Evolutionary conservation across 371 early-diverging fungal genomes (phyloP).

Genomic region (Mortierella sp.): DNA sequence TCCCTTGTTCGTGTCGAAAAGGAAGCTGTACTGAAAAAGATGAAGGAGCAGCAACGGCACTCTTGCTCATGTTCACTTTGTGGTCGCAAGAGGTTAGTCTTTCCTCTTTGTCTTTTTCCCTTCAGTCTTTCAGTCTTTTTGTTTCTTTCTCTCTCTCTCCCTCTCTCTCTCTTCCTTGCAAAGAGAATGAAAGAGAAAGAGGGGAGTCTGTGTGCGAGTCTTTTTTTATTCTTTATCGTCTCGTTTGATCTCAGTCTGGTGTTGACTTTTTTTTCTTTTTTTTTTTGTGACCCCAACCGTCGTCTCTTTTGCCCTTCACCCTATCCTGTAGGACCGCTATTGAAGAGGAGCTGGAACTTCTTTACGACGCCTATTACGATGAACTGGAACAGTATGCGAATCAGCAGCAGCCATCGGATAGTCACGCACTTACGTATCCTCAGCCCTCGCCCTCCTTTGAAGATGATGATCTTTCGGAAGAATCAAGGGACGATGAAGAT

Average conservation of each 20-base stretch:
- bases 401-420: slow-evolving; percentile 70
- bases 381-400: slow-evolving; percentile 90
- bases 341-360: slow-evolving; percentile 89
- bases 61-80: slow-evolving; percentile 91
- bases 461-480: slow-evolving; percentile 63
- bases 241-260: background rate
- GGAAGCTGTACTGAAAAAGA: slow-evolving; percentile 89
- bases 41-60: slow-evolving; percentile 94
- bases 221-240: background rate
- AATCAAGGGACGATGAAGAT: slow-evolving; percentile 61
- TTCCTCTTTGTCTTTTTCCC: background rate
- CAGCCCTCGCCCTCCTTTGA: slow-evolving; percentile 60
- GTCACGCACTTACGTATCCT: slow-evolving; percentile 49
- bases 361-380: slow-evolving; percentile 94
- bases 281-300: too few species aligned
- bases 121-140: too few species aligned
- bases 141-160: background rate
- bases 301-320: background rate
- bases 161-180: background rate
- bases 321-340: slow-evolving; percentile 85
- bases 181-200: too few species aligned
- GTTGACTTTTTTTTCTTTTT: too few species aligned
- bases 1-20: slow-evolving; percentile 89
- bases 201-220: slow-evolving; percentile 1
- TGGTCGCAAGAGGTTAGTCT: slow-evolving; percentile 81